Conservation (phyloP, 129 eudicot species). For the Tagetes patula region DNA sequence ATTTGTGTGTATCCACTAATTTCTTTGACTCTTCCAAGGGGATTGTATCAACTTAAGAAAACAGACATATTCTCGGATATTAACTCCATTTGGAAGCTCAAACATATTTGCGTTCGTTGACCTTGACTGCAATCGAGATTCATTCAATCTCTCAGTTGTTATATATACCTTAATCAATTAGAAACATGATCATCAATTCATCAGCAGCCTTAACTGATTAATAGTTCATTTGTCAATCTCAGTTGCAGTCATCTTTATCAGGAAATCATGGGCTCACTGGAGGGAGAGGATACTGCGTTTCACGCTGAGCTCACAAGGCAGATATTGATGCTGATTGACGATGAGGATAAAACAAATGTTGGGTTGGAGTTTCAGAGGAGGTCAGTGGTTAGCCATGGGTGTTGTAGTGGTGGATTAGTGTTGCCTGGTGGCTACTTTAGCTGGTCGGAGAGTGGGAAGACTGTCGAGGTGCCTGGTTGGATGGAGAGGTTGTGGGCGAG, state of each 20-base stretch:
- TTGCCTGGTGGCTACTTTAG: conserved; percentile 38
- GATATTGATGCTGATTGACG: conserved; percentile 52
- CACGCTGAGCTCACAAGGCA: conserved; percentile 53
- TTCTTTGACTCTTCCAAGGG: conserved; percentile 29
- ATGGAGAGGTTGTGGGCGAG: conserved; percentile 53
- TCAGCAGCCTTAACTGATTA: neutral
- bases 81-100: conserved; percentile 25
- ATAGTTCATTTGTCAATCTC: neutral
- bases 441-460: conserved; percentile 42
- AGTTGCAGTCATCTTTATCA: neutral
- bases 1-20: conserved; percentile 18
- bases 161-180: conserved; percentile 17
- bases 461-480: conserved; percentile 48
- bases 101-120: neutral
- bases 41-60: conserved; percentile 7
- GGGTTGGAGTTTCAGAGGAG: conserved; percentile 16
- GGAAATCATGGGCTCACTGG: conserved; percentile 17
- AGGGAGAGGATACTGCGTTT: conserved; percentile 38
- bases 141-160: conserved; percentile 3
- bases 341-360: conserved; percentile 25
- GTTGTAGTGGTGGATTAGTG: neutral
- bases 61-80: conserved; percentile 33
- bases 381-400: neutral
- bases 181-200: neutral
- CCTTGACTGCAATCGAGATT: conserved; percentile 23